Evolutionary conservation across 1,139 yeast genomes (phyloP).

Genomic region (Debaryomyces sp.): DNA sequence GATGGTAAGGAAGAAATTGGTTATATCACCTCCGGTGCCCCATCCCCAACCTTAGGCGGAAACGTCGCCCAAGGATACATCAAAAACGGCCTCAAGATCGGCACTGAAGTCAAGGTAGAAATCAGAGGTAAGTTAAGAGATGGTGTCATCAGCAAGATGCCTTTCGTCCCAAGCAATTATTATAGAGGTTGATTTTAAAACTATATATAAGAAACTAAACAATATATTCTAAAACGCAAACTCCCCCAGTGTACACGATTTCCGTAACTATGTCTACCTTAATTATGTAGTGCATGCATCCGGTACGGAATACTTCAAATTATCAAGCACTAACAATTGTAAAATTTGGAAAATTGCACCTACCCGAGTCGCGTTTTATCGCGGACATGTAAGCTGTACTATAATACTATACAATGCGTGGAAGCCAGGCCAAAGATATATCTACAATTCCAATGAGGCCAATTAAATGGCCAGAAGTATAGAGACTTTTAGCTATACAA

Average conservation of each 20-base stretch:
- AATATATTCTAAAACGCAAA: neutral
- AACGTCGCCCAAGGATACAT: slow-evolving; percentile 94
- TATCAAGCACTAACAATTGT: neutral
- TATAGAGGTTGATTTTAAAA: slow-evolving; percentile 45
- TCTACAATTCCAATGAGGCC: neutral
- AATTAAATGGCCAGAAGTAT: no score
- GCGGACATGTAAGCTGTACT: neutral
- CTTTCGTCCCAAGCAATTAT: slow-evolving; percentile 77
- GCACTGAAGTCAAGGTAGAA: slow-evolving; percentile 70
- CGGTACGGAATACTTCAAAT: neutral
- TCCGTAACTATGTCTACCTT: neutral
- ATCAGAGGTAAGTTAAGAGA: slow-evolving; percentile 84
- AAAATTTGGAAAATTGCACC: neutral
- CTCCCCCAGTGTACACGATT: neutral
- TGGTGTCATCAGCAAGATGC: slow-evolving; percentile 76
- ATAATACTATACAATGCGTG: neutral
- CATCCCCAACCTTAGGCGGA: slow-evolving; percentile 83
- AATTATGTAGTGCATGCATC: neutral
- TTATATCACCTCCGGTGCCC: slow-evolving; percentile 82
- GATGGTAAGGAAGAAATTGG: slow-evolving; percentile 63
- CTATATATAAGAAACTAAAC: neutral
- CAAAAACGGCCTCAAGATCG: slow-evolving; percentile 73
- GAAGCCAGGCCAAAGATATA: neutral
- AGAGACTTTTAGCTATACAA: no score
- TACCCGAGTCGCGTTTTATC: neutral